phyloP scores from a whole-genome alignment of 2,329 filamentous ascomycete genomes.

The Trichoderma arundinaceum region DNA sequence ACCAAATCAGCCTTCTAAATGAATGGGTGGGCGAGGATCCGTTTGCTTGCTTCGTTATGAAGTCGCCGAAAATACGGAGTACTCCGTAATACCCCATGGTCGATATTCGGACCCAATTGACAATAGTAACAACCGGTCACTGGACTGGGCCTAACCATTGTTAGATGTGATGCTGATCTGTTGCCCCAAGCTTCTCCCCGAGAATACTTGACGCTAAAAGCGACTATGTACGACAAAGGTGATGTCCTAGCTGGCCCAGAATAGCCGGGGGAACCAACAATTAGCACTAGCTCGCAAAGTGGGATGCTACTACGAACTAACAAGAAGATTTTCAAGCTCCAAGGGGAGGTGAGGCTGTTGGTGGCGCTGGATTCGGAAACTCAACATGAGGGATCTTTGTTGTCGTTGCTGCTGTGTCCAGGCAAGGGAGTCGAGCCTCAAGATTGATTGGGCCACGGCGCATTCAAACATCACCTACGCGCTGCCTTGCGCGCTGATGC shows the following conservation, averaged over 20 bases:
- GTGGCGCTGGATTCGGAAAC: conserved; percentile 13
- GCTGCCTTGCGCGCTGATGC: background rate
- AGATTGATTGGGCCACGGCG: background rate
- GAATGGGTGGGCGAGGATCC: conserved; percentile 22
- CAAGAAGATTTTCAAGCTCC: background rate
- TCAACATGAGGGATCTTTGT: background rate
- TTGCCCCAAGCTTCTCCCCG: conserved; percentile 25
- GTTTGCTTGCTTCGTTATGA: conserved; percentile 12
- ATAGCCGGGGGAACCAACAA: background rate
- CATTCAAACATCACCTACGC: background rate
- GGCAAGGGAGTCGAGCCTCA: background rate
- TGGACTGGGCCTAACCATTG: conserved; percentile 28
- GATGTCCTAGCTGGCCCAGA: conserved; percentile 7
- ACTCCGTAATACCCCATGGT: conserved; percentile 12
- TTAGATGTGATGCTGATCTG: conserved; percentile 19
- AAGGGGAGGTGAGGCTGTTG: conserved; percentile 3
- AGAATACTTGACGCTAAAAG: conserved; percentile 9
- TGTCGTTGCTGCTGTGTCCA: background rate
- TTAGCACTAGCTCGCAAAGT: too few species aligned
- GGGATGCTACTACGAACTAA: too few species aligned
- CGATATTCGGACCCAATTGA: conserved; percentile 26
- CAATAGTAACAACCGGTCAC: conserved; percentile 30
- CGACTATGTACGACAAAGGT: conserved; percentile 14
- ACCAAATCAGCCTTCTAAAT: conserved; percentile 6
- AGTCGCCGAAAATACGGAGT: conserved; percentile 19